Evolutionary conservation across 2,329 filamentous ascomycete genomes (phyloP), one percentile per base, ranked within the genome.

Genomic region (Cercospora sojina): DNA sequence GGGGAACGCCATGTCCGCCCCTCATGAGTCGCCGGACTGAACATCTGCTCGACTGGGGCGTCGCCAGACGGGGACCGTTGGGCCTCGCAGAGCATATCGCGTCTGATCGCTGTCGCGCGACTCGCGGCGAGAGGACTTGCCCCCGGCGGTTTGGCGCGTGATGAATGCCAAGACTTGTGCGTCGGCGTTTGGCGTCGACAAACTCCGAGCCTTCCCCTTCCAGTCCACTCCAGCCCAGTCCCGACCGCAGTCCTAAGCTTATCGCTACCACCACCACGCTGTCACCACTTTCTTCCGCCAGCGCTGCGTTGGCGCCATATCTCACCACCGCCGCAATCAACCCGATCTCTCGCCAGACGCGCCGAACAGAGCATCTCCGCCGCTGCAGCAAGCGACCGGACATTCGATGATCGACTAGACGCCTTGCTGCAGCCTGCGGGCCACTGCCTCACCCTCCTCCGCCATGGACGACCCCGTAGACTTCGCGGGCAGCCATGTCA

Each of bases 391-490:
- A 61, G 18, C 38, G 49, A 56, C 20, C 38, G 10, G 2, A 41
- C 35, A n/a, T 20, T 38, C 58, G 60, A 63, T 63, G 60, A 56
- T 32, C 47, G 25, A 49, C 60, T 63, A 56, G 35, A 32, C 47
- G 12, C n/a, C 31, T 56, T 20, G 7, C 53, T 32, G 25, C 29
- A 35, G 31, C 60, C 60, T 56, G 9, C 60, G 60, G 51, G 60
- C 49, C 27, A 18, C 27, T 31, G 13, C 29, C 27, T n/a, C n/a
- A 20, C 13, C 27, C 29, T 56, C 31, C 23, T 20, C 38, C 63
- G 62, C 32, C 65, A 69, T 71, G 69, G 67, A 69, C 62, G 69
- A 68, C 55, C 64, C 56, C n/a, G 10, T 55, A 35, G 49, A 60
- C 31, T n/a, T 38, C 16, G 3, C 31, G 9, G 49, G 41, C 23